Evolutionary conservation across 768 basidiomycete species (phyloP), one percentile per base, ranked within the genome.

Genomic region (Hortiboletus campestris): DNA sequence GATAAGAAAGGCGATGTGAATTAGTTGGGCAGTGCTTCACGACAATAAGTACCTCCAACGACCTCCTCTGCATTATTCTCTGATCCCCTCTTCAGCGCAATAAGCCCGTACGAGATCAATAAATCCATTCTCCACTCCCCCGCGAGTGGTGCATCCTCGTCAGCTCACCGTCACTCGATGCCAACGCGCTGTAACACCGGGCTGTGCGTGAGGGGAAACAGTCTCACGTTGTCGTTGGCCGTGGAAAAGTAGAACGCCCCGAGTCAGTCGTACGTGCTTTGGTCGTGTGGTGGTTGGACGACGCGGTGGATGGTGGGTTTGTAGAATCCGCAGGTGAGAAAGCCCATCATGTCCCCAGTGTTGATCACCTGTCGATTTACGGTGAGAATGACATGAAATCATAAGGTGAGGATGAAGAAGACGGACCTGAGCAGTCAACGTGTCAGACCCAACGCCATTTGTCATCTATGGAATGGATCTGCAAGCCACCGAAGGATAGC

Each of bases 271-370:
- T 75, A 68, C 11, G 61, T 65, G 28, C 67, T 74, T 59, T 86
- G 84, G 57, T 83, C 82, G 0, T 56, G 55, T 2, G 82, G 84
- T 3, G 84, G 84, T 63, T 80, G 79, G 17, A 83, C 69, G 34
- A 85, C 84, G 25, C 84, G 80, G 62, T 86, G 84, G 51, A 84
- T 80, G 1, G 84, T 85, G 6, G 77, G 78, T 12, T 72, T 76
- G 65, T 84, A 84, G 61, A 72, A 84, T 1, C 82, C 82, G 0
- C 84, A 82, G 1, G 80, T 81, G 13, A 86, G 69, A 64, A 84
- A 81, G 46, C 82, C 78, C 60, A 86, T 68, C 13, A 78, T 77
- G 53, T 85, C 84, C 14, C 84, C 84, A 0, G 79, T 77, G 53
- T 85, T 85, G 46, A 86, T 73, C 12, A 83, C 76, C 84, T 85